Evolutionary conservation across 345 rosid species (phyloP).

Genomic region (Camelina laxa): DNA sequence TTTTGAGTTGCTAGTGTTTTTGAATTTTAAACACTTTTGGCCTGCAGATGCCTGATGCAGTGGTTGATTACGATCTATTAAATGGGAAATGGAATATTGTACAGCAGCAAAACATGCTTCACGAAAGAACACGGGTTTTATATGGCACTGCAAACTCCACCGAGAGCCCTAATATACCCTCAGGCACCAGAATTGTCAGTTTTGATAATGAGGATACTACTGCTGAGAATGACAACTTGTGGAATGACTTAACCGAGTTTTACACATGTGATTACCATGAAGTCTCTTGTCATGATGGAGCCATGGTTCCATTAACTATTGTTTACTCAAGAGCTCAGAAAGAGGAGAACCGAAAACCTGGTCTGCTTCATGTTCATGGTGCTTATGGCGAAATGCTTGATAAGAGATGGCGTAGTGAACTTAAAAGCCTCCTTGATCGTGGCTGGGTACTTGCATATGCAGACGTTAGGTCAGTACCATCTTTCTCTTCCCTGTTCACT

Average conservation of each 20-base stretch:
- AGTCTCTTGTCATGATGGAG: slow-evolving; percentile 79
- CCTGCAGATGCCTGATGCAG: slow-evolving; percentile 91
- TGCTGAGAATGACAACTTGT: slow-evolving; percentile 63
- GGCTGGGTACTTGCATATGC: slow-evolving; percentile 98
- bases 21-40: slow-evolving; percentile 6
- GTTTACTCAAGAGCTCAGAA: slow-evolving; percentile 64
- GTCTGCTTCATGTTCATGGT: slow-evolving; percentile 92
- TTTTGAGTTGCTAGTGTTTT: not conserved
- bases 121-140: slow-evolving; percentile 83
- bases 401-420: slow-evolving; percentile 89
- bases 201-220: slow-evolving; percentile 50
- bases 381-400: slow-evolving; percentile 93
- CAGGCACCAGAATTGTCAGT: slow-evolving; percentile 42
- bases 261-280: slow-evolving; percentile 74
- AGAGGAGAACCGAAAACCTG: slow-evolving; percentile 57
- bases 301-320: slow-evolving; percentile 73
- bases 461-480: slow-evolving; percentile 76
- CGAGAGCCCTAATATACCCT: slow-evolving; percentile 46
- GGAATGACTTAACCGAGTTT: slow-evolving; percentile 95
- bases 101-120: slow-evolving; percentile 96
- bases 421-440: slow-evolving; percentile 97
- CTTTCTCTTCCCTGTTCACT: slow-evolving; percentile 23
- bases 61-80: slow-evolving; percentile 86
- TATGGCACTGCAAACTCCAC: slow-evolving; percentile 72
- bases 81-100: slow-evolving; percentile 85